phyloP scores from a whole-genome alignment of 1,284 basidiomycete species.

The Rhodotorula sp. region DNA sequence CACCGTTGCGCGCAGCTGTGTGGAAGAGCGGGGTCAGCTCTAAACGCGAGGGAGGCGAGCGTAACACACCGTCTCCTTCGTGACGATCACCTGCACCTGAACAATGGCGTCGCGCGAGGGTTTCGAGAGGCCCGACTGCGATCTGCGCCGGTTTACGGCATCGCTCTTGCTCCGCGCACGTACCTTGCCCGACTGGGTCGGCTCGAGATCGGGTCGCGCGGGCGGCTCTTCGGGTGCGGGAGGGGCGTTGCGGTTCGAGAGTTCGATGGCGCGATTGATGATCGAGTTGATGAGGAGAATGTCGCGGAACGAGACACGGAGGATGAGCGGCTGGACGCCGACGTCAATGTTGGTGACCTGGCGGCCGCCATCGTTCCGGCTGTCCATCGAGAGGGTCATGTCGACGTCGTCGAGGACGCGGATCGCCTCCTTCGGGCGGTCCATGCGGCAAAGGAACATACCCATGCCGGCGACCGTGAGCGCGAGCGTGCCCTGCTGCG shows the following conservation, averaged over 20 bases:
- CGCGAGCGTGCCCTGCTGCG: slow-evolving; percentile 88
- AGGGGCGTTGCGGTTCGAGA: slow-evolving; percentile 54
- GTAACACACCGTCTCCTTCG: slow-evolving; percentile 61
- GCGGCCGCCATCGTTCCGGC: slow-evolving; percentile 68
- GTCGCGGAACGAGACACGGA: slow-evolving; percentile 91
- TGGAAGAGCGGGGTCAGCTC: not conserved
- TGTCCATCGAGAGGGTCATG: slow-evolving; percentile 83
- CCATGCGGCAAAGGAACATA: slow-evolving; percentile 94
- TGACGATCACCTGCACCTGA: slow-evolving; percentile 62
- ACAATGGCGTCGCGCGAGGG: slow-evolving; percentile 13
- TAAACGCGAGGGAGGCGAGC: too few relatives aligned
- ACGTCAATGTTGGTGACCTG: slow-evolving; percentile 84
- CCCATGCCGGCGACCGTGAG: slow-evolving; percentile 80
- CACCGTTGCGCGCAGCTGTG: slow-evolving; percentile 74
- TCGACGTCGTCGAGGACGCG: slow-evolving; percentile 94
- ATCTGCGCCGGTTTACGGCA: not conserved
- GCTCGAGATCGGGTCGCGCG: not conserved
- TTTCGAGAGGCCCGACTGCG: not conserved
- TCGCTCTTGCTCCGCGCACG: slow-evolving; percentile 19
- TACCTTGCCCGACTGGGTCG: slow-evolving; percentile 5
- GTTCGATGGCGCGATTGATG: slow-evolving; percentile 79
- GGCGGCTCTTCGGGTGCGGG: not conserved
- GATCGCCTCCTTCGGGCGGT: slow-evolving; percentile 75
- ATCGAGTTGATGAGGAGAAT: slow-evolving; percentile 88
- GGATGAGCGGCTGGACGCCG: slow-evolving; percentile 73